Evolutionary conservation across 176 grass and related monocot species (phyloP).

Genomic region (Juncus effusus): DNA sequence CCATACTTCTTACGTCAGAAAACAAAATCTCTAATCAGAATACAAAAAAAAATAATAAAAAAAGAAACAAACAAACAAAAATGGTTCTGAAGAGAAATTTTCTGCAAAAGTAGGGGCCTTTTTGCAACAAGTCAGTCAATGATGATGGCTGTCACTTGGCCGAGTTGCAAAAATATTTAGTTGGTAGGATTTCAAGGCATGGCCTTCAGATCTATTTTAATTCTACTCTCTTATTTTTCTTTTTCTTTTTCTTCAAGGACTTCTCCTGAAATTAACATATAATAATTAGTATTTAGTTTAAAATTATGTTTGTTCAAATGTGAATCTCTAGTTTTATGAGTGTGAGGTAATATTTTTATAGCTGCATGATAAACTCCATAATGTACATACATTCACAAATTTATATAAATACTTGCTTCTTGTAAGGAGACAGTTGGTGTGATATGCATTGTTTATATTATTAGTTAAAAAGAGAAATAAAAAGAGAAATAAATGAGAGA

Average conservation of each 20-base stretch:
- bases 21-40: slow-evolving; percentile 16
- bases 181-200: slow-evolving; percentile 36
- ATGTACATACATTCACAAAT: background rate
- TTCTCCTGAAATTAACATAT: slow-evolving; percentile 40
- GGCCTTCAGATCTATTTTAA: slow-evolving; percentile 22
- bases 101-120: slow-evolving; percentile 6
- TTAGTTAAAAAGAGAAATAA: too few species aligned
- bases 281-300: slow-evolving; percentile 27
- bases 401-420: background rate
- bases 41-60: background rate
- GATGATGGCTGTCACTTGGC: slow-evolving; percentile 22
- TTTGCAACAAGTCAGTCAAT: slow-evolving; percentile 26
- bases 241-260: slow-evolving; percentile 22
- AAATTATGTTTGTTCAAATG: too few species aligned
- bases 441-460: too few species aligned
- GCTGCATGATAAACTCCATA: too few species aligned
- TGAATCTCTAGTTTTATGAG: too few species aligned
- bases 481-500: slow-evolving; percentile 6
- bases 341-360: too few species aligned
- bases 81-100: slow-evolving; percentile 1
- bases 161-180: slow-evolving; percentile 25
- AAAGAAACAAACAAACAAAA: background rate
- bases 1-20: slow-evolving; percentile 27
- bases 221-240: background rate
- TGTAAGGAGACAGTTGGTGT: background rate